Evolutionary conservation across 208 protist species (phyloP).

Genomic region (Perkinsela sp.): DNA sequence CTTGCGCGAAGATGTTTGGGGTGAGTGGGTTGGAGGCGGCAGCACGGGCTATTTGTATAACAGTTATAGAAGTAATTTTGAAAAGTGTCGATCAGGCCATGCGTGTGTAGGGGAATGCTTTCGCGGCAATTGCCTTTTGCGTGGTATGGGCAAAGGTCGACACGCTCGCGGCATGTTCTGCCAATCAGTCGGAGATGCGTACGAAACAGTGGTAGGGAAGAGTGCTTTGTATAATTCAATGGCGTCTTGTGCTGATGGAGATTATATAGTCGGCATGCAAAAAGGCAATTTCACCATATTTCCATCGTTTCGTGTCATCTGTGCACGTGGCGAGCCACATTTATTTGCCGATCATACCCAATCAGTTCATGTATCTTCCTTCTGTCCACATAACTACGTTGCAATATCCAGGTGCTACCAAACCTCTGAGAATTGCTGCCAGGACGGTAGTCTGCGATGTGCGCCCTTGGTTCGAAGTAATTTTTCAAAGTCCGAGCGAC

Average conservation of each 20-base stretch:
- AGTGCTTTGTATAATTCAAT: background rate
- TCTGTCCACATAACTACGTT: background rate
- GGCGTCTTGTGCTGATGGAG: background rate
- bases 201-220: background rate
- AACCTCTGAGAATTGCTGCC: background rate
- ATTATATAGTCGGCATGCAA: background rate
- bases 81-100: background rate
- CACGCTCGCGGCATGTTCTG: background rate
- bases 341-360: background rate
- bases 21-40: background rate
- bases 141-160: background rate
- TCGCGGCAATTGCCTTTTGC: background rate
- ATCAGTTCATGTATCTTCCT: background rate
- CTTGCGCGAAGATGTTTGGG: no score
- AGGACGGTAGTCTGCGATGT: background rate
- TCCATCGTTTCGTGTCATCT: background rate
- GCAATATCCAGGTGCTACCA: background rate
- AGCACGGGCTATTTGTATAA: background rate
- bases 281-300: background rate
- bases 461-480: background rate
- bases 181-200: background rate
- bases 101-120: background rate
- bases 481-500: background rate
- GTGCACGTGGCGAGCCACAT: background rate
- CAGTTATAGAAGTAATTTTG: background rate